Evolutionary conservation across 306 rosid species (phyloP).

Genomic region (Pueraria montana): DNA sequence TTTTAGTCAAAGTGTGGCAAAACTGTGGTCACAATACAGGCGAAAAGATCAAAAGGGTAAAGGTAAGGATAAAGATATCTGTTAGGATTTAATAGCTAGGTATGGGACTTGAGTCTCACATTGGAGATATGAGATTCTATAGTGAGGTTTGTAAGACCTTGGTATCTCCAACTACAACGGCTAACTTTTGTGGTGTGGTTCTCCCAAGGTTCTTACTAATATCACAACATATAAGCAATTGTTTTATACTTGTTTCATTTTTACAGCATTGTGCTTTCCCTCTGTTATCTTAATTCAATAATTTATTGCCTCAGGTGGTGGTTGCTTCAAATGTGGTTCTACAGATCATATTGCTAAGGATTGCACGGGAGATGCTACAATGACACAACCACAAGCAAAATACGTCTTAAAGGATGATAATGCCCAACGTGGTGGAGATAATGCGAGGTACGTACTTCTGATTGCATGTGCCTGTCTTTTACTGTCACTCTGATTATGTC

Average conservation of each 20-base stretch:
- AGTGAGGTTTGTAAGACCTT: not conserved
- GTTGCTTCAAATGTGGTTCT: slow-evolving; percentile 97
- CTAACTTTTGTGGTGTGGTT: not conserved
- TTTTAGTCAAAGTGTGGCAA: slow-evolving; percentile 96
- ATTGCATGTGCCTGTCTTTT: slow-evolving; percentile 19
- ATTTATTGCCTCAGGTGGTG: slow-evolving; percentile 63
- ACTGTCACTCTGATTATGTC: slow-evolving; percentile 1
- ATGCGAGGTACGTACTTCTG: slow-evolving; percentile 64
- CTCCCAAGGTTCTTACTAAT: not conserved
- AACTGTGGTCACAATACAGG: slow-evolving; percentile 89
- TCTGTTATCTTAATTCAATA: slow-evolving; percentile 24
- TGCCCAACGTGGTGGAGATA: slow-evolving; percentile 78
- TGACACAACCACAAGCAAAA: slow-evolving; percentile 58
- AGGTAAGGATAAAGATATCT: slow-evolving; percentile 58
- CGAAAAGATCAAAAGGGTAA: slow-evolving; percentile 73
- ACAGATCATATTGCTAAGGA: slow-evolving; percentile 89
- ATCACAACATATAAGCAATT: not conserved
- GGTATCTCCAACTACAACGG: not conserved
- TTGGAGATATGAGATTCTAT: not conserved
- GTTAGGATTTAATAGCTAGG: not conserved
- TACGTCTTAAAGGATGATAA: slow-evolving; percentile 77
- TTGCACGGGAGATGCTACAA: slow-evolving; percentile 68
- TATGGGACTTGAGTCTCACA: not conserved
- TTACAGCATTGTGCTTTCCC: slow-evolving; percentile 2
- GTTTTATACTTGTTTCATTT: not conserved